Conservation (phyloP, 2,329 filamentous ascomycete genomes). For the Fusarium cyanostomum region DNA sequence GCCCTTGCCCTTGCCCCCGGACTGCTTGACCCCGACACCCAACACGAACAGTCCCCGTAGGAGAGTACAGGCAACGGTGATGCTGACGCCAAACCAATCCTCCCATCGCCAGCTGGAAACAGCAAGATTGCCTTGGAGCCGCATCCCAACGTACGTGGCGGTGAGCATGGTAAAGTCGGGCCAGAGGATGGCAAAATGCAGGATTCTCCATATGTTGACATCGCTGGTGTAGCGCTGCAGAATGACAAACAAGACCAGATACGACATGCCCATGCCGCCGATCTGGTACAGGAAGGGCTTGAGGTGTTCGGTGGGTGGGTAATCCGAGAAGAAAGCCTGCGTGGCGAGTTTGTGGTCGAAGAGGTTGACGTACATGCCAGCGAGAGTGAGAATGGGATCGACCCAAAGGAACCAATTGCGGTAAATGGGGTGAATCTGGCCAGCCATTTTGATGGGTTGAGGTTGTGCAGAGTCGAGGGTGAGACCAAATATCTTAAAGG, state of each 20-base stretch:
- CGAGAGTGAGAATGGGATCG: conserved; percentile 32
- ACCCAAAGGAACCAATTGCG: conserved; percentile 36
- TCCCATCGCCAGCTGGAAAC: conserved; percentile 19
- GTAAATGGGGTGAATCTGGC: conserved; percentile 31
- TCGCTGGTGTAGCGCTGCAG: conserved; percentile 37
- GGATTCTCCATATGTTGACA: conserved; percentile 33
- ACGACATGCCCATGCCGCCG: conserved; percentile 37
- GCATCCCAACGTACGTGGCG: conserved; percentile 23
- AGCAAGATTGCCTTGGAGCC: conserved; percentile 10
- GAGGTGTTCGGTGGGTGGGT: conserved; percentile 17
- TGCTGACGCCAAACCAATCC: conserved; percentile 25
- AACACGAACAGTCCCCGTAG: conserved; percentile 26
- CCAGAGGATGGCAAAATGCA: conserved; percentile 29
- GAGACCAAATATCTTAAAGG: neutral
- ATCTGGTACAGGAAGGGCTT: conserved; percentile 37
- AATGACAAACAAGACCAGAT: conserved; percentile 5
- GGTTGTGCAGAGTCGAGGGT: accelerated
- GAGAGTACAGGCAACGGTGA: conserved; percentile 22
- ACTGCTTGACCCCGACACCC: conserved; percentile 24
- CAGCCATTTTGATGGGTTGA: neutral
- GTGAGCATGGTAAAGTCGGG: conserved; percentile 37
- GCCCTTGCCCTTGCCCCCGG: conserved; percentile 5
- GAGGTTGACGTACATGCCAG: conserved; percentile 32
- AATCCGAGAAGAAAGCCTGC: conserved; percentile 18
- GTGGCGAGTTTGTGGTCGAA: conserved; percentile 28